Evolutionary conservation across 108 stramenopile species (phyloP), one percentile per base, ranked within the genome.

Genomic region (Pseudonitzschia pungens): DNA sequence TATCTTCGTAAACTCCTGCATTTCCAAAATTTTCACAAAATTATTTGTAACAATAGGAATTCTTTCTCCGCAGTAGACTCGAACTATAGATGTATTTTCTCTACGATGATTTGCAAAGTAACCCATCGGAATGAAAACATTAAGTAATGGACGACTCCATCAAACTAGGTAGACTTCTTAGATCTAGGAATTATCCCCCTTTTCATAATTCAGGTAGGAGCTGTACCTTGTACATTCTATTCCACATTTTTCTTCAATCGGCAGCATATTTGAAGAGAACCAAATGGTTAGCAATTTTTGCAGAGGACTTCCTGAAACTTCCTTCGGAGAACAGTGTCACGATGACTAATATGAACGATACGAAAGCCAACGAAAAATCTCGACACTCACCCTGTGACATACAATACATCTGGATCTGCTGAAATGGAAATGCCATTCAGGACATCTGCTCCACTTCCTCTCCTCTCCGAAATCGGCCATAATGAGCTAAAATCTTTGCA

Each of bases 391-490:
- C 57, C 94, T 15, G 91, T 91, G 26, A 95, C 71, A 66, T 84
- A 89, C 12, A 89, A 44, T 29, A 89, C 66, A 40, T 87, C 88
- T 32, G 87, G 81, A 68, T 92, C 86, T 24, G 70, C 68, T 0
- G 89, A 91, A 32, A 92, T 76, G 1, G 94, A 92, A 44, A 95
- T 92, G 16, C 94, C 94, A 81, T 95, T 95, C 11, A 95, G 70
- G 27, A 92, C 91, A 76, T 95, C 88, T 33, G 86, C 87, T 12
- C 69, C 72, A 4, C 28, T n/a, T 27, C 27, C 18, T 11, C 79
- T 67, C 52, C 85, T 68, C 24, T 82, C 79, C 20, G 21, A 20
- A 41, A 69, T 69, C 9, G 89, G 89, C 83, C 86, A 95, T 2
- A 95, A 64, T 14, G 50, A 20, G 15, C 75, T 72, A 73, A 95